Conservation (phyloP, 208 protist species). For the Trypanosoma grayi region DNA sequence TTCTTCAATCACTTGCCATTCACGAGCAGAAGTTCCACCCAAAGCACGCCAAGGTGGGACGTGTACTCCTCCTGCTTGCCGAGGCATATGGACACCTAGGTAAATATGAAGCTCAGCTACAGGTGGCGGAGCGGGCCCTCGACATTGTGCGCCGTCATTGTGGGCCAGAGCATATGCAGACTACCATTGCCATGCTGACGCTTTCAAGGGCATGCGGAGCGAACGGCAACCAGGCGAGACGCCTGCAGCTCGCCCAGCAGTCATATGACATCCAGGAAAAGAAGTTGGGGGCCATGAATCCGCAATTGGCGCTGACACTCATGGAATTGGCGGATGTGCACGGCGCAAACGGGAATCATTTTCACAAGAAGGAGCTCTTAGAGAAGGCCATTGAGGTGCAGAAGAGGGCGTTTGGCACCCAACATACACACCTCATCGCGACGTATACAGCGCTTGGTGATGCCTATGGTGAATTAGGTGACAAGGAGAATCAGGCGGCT, state of each 20-base stretch:
- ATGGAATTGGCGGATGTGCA: constrained; percentile 71
- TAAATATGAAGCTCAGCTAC: constrained; percentile 55
- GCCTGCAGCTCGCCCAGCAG: constrained; percentile 59
- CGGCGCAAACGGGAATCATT: constrained; percentile 61
- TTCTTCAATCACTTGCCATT: constrained; percentile 59
- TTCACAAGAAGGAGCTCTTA: constrained; percentile 63
- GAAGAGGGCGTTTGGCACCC: constrained; percentile 73
- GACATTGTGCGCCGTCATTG: constrained; percentile 81
- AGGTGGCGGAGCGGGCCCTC: constrained; percentile 51
- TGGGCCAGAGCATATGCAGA: constrained; percentile 74
- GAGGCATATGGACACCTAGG: constrained; percentile 68
- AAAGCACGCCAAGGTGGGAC: constrained; percentile 72
- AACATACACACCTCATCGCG: constrained; percentile 70
- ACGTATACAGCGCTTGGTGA: constrained; percentile 72
- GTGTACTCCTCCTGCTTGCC: constrained; percentile 72
- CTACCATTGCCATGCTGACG: constrained; percentile 66
- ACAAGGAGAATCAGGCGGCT: constrained; percentile 48
- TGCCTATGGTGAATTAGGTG: constrained; percentile 58
- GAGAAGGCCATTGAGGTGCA: constrained; percentile 78
- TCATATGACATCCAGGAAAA: constrained; percentile 76
- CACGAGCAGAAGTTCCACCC: constrained; percentile 71
- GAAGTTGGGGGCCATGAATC: constrained; percentile 66
- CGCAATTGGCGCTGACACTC: constrained; percentile 72
- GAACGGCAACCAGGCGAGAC: constrained; percentile 45
- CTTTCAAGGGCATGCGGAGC: constrained; percentile 64